A percentile compares a stretch with the other conserved stretches of the same genome.
Evolutionary conservation across 805 yeast species (phyloP).

Genomic region (Candida pini): DNA sequence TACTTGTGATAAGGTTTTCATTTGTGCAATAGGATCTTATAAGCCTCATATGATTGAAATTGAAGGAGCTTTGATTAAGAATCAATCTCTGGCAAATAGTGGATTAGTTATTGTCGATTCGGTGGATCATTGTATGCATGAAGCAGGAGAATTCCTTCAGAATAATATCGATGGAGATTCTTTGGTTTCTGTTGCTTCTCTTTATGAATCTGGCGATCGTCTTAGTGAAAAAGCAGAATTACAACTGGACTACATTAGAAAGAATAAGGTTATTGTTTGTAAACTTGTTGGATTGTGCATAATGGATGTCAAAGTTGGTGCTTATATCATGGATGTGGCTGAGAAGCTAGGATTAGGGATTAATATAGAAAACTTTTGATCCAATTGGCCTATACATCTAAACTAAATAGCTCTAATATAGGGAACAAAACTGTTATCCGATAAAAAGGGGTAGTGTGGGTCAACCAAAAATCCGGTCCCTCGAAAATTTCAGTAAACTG

Average conservation of each 20-base stretch:
- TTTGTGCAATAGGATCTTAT: slow-evolving; percentile 61
- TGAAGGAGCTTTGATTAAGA: slow-evolving; percentile 38
- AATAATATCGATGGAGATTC: slow-evolving; percentile 32
- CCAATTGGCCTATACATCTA: background rate
- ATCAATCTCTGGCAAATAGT: slow-evolving; percentile 26
- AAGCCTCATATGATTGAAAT: slow-evolving; percentile 64
- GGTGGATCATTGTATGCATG: slow-evolving; percentile 45
- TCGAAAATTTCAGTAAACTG: too few relatives aligned
- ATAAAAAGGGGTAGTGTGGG: too few relatives aligned
- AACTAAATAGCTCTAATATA: too few relatives aligned
- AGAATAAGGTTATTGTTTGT: slow-evolving; percentile 35
- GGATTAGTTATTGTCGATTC: slow-evolving; percentile 57
- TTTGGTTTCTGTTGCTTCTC: slow-evolving; percentile 43
- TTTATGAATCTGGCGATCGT: slow-evolving; percentile 19
- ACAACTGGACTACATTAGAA: slow-evolving; percentile 13
- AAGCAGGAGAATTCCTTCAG: slow-evolving; percentile 62
- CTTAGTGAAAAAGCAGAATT: background rate
- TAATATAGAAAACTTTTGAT: slow-evolving; percentile 26
- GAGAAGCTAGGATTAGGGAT: slow-evolving; percentile 24
- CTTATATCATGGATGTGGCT: slow-evolving; percentile 32
- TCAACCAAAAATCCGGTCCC: too few relatives aligned
- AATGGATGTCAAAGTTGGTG: slow-evolving; percentile 57
- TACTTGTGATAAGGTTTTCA: slow-evolving; percentile 29
- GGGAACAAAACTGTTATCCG: too few relatives aligned
- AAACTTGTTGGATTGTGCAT: slow-evolving; percentile 60